Percentiles rank a stretch among this genome's conserved stretches.
Conservation (phyloP, 345 rosid species). For the Firmiana major region DNA sequence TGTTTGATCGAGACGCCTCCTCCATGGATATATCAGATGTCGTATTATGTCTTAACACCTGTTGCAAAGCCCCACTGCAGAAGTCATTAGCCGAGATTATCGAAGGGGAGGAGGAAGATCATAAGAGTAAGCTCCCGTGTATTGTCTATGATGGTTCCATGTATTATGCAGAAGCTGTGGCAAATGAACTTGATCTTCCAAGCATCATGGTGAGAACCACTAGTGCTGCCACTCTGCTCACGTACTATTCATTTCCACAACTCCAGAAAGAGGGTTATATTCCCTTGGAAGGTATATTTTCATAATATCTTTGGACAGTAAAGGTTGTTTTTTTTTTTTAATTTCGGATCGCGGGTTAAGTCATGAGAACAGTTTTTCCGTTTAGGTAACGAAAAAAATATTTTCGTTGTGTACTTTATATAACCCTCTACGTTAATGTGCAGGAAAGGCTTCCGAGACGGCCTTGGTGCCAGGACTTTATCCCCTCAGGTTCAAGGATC, state of each 20-base stretch:
- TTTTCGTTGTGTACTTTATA: too few relatives aligned
- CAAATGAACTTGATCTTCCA: background rate
- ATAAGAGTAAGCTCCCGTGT: background rate
- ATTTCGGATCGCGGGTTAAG: too few relatives aligned
- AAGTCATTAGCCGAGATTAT: slow-evolving; percentile 12
- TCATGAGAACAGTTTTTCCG: too few relatives aligned
- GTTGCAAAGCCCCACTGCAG: background rate
- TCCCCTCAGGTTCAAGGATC: slow-evolving; percentile 30
- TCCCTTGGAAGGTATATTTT: slow-evolving; percentile 33
- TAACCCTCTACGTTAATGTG: too few relatives aligned
- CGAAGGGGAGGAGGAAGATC: background rate
- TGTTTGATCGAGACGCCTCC: background rate
- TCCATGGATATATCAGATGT: background rate
- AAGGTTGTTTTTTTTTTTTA: too few relatives aligned
- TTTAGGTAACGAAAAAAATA: too few relatives aligned
- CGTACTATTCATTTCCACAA: background rate
- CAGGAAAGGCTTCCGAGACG: too few relatives aligned
- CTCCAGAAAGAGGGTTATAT: slow-evolving; percentile 16
- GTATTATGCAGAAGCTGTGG: background rate
- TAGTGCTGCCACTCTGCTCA: background rate
- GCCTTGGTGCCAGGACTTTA: background rate
- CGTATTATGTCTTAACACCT: background rate
- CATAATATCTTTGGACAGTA: too few relatives aligned
- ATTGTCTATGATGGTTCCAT: background rate
- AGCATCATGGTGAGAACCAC: background rate